Base-by-base conservation (phyloP, 1,139 yeast species). In the Diutina catenulata region DNA sequence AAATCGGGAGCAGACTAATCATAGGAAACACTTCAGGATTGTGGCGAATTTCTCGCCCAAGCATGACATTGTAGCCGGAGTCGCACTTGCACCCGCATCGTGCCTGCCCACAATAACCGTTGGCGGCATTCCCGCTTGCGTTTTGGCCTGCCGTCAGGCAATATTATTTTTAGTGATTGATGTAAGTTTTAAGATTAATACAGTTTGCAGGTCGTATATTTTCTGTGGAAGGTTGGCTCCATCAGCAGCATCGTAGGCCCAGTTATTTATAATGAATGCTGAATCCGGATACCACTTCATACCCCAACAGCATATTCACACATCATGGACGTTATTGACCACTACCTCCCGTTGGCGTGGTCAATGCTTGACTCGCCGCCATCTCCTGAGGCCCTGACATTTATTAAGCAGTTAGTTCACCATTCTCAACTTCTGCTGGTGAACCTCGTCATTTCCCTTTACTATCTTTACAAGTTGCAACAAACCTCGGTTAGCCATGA, bases 401-500 rank as follows among this genome's bases (percentile, higher is more conserved):
- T 50, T 41, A 38, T 57, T 37, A 42, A 41, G 25, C 45, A 45
- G 37, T 43, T 57, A 25, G 48, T 59, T 9, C 42, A 48, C 37
- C 50, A 55, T 37, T 57, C 64, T 13, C 66, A 62, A 43, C 43
- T 63, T 28, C 41, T 59, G 4, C 40, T 47, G 4, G 56, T 56
- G 16, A 62, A 61, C 43, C 48, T 62, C 37, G 44, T 59, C 19
- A 58, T 63, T 21, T 49, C 59, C 37, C 47, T 60, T 37, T 56
- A 59, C 44, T 57, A 56, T 41, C 40, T 60, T 20, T 51, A 58
- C 49, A 54, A 53, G 42, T 60, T 31, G n/a, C 10, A 16, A 11
- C 15, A n/a, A 5, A 11, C 16, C 18, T 5, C n/a, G 4, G 19
- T 21, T 19, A 11, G 19, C 21, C 35, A 31, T 11, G 35, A 31